Conservation (phyloP, 106 monocot genomes). For the Ottelia alismoides region DNA sequence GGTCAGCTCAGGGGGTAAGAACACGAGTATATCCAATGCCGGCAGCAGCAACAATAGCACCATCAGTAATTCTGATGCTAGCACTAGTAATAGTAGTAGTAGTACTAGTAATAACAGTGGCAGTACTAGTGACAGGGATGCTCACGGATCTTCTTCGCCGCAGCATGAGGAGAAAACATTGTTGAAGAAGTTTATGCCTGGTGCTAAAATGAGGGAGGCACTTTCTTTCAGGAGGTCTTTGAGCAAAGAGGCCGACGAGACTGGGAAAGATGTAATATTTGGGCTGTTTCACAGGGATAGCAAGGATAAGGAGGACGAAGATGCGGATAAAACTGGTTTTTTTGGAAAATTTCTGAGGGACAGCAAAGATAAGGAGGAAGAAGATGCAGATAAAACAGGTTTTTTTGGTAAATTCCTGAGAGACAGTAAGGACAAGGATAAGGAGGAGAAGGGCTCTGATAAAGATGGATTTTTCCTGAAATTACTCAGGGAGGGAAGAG, state of each 20-base stretch:
- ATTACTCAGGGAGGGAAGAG: too few relatives aligned
- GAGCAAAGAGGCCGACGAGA: slow-evolving; percentile 35
- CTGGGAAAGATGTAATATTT: slow-evolving; percentile 25
- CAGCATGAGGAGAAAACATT: slow-evolving; percentile 59
- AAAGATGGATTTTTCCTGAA: too few relatives aligned
- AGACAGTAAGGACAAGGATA: slow-evolving; percentile 54
- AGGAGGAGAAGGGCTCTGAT: too few relatives aligned
- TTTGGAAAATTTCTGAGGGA: slow-evolving; percentile 17
- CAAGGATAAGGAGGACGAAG: slow-evolving; percentile 33
- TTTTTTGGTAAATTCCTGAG: slow-evolving; percentile 46
- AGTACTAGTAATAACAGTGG: not conserved
- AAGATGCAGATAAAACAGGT: slow-evolving; percentile 28
- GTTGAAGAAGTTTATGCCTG: slow-evolving; percentile 79
- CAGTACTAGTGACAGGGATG: not conserved
- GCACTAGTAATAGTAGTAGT: not conserved
- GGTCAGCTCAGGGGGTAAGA: slow-evolving; percentile 20
- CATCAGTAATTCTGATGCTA: not conserved
- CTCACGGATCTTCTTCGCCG: slow-evolving; percentile 8
- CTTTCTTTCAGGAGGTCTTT: slow-evolving; percentile 68
- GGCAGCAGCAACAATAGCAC: too few relatives aligned
- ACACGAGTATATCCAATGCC: slow-evolving; percentile 2
- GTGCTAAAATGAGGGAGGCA: slow-evolving; percentile 69
- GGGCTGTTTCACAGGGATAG: slow-evolving; percentile 17
- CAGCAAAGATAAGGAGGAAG: slow-evolving; percentile 28
- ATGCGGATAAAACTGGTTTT: slow-evolving; percentile 22